Conservation (phyloP, 1,284 basidiomycete species). For the Rhodotorula sp. region DNA sequence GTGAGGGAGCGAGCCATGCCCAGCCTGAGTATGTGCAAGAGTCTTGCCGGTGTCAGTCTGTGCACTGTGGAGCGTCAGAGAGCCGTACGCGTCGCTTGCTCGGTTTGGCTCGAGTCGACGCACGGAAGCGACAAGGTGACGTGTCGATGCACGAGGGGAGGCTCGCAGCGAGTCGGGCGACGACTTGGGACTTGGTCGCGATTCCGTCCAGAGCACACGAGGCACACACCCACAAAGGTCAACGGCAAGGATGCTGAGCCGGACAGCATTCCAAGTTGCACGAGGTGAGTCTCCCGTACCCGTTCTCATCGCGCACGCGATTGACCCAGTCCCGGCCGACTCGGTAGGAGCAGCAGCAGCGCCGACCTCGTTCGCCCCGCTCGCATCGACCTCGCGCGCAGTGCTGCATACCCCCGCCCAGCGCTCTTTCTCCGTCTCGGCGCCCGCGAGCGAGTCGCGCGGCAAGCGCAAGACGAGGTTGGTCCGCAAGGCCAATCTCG, state of each 20-base stretch:
- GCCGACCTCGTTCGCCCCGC: conserved; percentile 4
- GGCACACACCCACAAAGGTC: too few relatives aligned
- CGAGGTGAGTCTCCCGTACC: not conserved
- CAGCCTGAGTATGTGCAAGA: too few relatives aligned
- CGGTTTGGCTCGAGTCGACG: too few relatives aligned
- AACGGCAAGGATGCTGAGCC: conserved; percentile 1
- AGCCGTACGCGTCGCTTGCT: too few relatives aligned
- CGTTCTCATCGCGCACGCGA: not conserved
- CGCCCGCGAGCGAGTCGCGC: conserved; percentile 19
- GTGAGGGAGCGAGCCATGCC: too few relatives aligned
- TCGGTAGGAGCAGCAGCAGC: not conserved
- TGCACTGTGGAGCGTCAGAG: too few relatives aligned
- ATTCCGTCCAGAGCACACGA: too few relatives aligned
- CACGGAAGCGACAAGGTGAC: too few relatives aligned
- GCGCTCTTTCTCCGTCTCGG: conserved; percentile 26
- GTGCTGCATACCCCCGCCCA: not conserved
- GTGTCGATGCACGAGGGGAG: too few relatives aligned
- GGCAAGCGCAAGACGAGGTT: conserved; percentile 41
- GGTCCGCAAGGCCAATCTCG: conserved; percentile 48
- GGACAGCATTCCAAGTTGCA: conserved; percentile 1
- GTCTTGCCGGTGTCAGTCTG: too few relatives aligned
- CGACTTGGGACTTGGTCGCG: too few relatives aligned
- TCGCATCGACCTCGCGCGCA: conserved; percentile 1
- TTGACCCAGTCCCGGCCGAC: conserved; percentile 20
- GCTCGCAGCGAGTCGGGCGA: too few relatives aligned